These are phyloP conservation scores for Candida glucosophila DNA, from an alignment of 1,139 yeast genomes.

Conservation along the genomic window DNA sequence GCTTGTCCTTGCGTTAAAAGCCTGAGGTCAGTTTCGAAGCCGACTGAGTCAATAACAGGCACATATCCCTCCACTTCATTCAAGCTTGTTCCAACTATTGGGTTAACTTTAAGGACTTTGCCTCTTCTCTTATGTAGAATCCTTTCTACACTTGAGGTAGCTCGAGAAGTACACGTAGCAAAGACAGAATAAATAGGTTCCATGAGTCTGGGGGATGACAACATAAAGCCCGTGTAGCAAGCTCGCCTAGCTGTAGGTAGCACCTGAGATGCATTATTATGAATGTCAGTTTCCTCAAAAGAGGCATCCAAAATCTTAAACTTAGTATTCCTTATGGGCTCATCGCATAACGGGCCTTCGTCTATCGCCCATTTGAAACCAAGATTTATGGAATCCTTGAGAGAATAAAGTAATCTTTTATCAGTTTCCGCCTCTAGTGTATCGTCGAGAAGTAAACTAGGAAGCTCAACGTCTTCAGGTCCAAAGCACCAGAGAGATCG, in stretches of 20 bases:
- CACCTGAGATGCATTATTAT: constrained; percentile 61
- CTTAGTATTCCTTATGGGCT: constrained; percentile 62
- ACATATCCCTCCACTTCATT: constrained; percentile 53
- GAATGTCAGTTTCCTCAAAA: constrained; percentile 38
- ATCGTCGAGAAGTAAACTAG: constrained; percentile 63
- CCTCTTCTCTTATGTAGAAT: constrained; percentile 61
- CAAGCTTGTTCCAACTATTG: constrained; percentile 72
- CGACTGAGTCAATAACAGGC: constrained; percentile 87
- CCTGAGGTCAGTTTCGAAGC: constrained; percentile 80
- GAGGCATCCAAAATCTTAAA: constrained; percentile 64
- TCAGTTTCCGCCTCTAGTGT: constrained; percentile 65
- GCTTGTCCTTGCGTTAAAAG: constrained; percentile 75
- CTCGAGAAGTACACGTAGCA: constrained; percentile 44
- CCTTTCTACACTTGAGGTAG: constrained; percentile 36
- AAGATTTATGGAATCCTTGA: constrained; percentile 49
- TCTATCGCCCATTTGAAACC: constrained; percentile 81
- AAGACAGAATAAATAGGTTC: constrained; percentile 76
- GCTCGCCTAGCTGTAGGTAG: constrained; percentile 82
- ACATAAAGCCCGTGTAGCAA: constrained; percentile 70
- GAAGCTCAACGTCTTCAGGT: constrained; percentile 46
- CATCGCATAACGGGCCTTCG: constrained; percentile 91
- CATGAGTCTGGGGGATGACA: constrained; percentile 71
- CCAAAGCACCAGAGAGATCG: constrained; percentile 81
- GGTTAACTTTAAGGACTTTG: constrained; percentile 33
- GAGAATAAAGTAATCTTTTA: constrained; percentile 34